Conservation (phyloP, 106 monocot species). For the Alisma plantagoaquatica region DNA sequence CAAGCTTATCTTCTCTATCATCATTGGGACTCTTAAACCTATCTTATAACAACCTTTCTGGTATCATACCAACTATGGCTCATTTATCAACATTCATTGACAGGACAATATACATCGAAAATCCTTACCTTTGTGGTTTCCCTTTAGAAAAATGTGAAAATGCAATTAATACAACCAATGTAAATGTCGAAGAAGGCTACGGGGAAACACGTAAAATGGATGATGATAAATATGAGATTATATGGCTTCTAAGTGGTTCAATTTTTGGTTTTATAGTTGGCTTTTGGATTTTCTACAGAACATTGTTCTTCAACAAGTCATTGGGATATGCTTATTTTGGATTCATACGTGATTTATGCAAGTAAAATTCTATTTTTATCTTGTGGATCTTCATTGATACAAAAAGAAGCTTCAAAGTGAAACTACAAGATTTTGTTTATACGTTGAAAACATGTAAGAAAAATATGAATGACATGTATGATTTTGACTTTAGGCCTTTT, state of each 20-base stretch:
- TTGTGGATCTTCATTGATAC: too few species aligned
- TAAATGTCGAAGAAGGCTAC: too few species aligned
- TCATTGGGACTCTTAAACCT: slow-evolving; percentile 13
- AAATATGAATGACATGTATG: too few species aligned
- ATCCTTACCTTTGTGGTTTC: slow-evolving; percentile 19
- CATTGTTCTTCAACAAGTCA: not conserved
- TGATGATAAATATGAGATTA: not conserved
- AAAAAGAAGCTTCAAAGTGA: too few species aligned
- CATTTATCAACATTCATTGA: slow-evolving; percentile 1
- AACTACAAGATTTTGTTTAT: too few species aligned
- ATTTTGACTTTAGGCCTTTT: too few species aligned
- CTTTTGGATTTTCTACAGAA: slow-evolving; percentile 1
- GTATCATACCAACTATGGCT: slow-evolving; percentile 13
- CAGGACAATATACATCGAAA: slow-evolving; percentile 17
- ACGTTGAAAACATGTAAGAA: too few species aligned
- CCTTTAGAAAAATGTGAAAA: not conserved
- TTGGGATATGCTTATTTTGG: not conserved
- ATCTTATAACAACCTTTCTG: slow-evolving; percentile 19
- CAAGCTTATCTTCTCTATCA: slow-evolving; percentile 4
- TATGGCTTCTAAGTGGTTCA: not conserved
- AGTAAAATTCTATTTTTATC: too few species aligned
- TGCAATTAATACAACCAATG: not conserved
- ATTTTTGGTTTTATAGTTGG: not conserved
- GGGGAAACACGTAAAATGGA: too few species aligned
- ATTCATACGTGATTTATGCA: not conserved